Evolutionary conservation across 2,329 filamentous ascomycete genomes (phyloP), one percentile per base, ranked within the genome.

Genomic region (Orbilia brochopaga): DNA sequence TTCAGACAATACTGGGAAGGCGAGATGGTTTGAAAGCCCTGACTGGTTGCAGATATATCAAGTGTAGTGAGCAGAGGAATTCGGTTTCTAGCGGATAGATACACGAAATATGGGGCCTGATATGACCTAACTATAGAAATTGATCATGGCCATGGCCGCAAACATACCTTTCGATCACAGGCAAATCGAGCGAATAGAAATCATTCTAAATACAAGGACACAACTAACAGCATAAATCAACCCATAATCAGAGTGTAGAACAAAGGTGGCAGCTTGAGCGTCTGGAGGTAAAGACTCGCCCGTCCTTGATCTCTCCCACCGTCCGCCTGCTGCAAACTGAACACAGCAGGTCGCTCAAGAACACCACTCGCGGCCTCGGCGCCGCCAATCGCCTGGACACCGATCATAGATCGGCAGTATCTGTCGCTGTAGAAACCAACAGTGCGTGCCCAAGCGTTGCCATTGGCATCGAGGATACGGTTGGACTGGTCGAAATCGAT

Each of bases 231-330:
- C 19, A 10, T 40, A 37, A 44, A 24, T 54, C 44, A 69, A 35
- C 21, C 59, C 30, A 70, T 32, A 17, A 70, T 72, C 60, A 61
- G 60, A 17, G 60, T 72, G 11, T 65, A 72, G 24, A 72, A 72
- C 11, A 65, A n/a, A 11, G 67, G 60, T 2, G 67, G 67, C n/a
- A 72, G 30, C 24, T 56, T 46, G 13, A 64, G 17, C 2, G 55
- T 60, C 13, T 72, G 67, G 17, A 72, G 46, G 23, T 72, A 72
- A 19, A 65, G 59, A 53, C 67, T 72, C 6, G 67, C 67, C 54
- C 67, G 40, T 10, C 67, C 67, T 32, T 53, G 67, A 19, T 72
- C 67, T 40, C 67, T 60, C 4, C 21, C 24, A 13, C 51, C 48
- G 51, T 65, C 60, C 2, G 60, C 67, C 19, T 72, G 67, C 21